Percentiles rank a stretch among this genome's conserved stretches.
Evolutionary conservation across 2,329 filamentous ascomycete genomes (phyloP).

Genomic region (Cladosporium velox): DNA sequence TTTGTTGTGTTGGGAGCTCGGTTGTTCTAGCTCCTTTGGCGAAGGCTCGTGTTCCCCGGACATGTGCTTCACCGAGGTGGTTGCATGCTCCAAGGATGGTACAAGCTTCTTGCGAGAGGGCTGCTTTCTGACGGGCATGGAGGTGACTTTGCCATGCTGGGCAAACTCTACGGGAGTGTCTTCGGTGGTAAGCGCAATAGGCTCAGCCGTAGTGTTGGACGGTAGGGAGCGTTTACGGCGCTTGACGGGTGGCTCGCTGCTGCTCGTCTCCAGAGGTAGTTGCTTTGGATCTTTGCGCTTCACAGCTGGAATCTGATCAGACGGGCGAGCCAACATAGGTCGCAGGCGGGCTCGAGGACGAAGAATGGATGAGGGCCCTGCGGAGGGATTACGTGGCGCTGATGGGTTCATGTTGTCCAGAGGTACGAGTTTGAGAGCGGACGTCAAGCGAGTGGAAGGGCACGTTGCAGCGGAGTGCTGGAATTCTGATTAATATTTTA

Average conservation of each 20-base stretch:
- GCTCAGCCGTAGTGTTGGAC: not conserved
- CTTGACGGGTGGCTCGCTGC: not conserved
- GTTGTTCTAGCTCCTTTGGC: not conserved
- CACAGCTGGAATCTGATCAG: not conserved
- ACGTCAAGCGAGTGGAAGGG: not conserved
- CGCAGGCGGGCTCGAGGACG: not conserved
- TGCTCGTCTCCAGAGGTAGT: not conserved
- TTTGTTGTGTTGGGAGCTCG: not conserved
- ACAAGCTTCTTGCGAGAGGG: not conserved
- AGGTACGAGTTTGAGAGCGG: not conserved
- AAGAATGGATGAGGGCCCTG: not conserved
- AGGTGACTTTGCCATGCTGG: not conserved
- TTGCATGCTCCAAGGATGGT: not conserved
- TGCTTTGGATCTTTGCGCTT: not conserved
- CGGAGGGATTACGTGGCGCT: not conserved
- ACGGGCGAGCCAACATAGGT: not conserved
- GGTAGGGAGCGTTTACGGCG: not conserved
- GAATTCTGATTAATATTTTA: not conserved
- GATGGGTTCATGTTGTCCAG: constrained; percentile 1
- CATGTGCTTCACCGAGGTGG: not conserved
- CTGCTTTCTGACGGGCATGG: not conserved
- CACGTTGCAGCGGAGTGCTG: not conserved
- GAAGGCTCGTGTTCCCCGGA: not conserved
- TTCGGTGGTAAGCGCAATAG: not conserved
- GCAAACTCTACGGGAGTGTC: not conserved